Evolutionary conservation across 176 grass and related monocot species (phyloP).

Genomic region (Carex scoparia): DNA sequence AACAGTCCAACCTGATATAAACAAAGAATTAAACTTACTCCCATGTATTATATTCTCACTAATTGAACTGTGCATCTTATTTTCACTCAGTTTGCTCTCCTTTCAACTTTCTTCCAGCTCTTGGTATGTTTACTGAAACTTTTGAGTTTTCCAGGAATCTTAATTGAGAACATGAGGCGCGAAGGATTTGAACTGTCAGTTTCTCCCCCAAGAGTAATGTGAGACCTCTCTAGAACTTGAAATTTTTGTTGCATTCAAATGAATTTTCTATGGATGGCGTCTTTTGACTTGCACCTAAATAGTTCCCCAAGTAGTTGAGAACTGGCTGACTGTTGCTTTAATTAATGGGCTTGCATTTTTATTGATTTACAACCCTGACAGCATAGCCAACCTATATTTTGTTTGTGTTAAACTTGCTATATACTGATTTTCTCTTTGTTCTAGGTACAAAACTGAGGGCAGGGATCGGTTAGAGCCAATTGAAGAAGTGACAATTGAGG

Average conservation of each 20-base stretch:
- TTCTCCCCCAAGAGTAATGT: conserved; percentile 98
- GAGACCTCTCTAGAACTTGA: conserved; percentile 28
- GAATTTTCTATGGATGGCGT: background rate
- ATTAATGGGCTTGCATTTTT: background rate
- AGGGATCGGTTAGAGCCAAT: conserved; percentile 77
- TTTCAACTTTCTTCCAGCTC: background rate
- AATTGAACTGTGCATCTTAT: background rate
- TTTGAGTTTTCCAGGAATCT: conserved; percentile 65
- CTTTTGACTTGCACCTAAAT: background rate
- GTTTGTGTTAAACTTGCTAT: conserved; percentile 14
- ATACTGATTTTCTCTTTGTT: conserved; percentile 1
- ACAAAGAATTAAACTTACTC: background rate
- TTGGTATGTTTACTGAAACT: conserved; percentile 14
- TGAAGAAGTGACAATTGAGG: conserved; percentile 99
- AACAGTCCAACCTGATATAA: background rate
- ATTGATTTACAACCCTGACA: background rate
- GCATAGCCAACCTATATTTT: background rate
- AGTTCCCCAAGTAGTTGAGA: background rate
- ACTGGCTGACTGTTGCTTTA: background rate
- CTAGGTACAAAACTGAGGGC: conserved; percentile 86
- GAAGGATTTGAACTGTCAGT: conserved; percentile 99
- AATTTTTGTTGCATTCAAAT: background rate
- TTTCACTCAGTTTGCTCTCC: background rate
- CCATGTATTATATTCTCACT: background rate
- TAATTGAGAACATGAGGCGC: conserved; percentile 98